Evolutionary conservation across 192 early-diverging fungal genomes (phyloP).

Genomic region (Backusella psychrophila): DNA sequence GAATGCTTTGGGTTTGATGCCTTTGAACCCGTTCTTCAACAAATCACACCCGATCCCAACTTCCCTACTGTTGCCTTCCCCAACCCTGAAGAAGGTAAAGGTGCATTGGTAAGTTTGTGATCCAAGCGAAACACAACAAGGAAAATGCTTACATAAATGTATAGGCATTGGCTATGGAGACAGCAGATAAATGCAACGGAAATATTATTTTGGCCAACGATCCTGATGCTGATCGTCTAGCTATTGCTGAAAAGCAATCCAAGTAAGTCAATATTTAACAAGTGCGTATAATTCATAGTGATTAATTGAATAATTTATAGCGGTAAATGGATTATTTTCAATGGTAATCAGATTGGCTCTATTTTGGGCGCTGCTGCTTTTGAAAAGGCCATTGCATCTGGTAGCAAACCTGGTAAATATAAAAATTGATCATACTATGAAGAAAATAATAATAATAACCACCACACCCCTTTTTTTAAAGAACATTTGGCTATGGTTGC

Average conservation of each 20-base stretch:
- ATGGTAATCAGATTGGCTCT: conserved; percentile 88
- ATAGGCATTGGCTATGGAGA: conserved; percentile 62
- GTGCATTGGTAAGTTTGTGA: conserved; percentile 58
- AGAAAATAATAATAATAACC: background rate
- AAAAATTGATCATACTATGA: background rate
- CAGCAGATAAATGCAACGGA: conserved; percentile 55
- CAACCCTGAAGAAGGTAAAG: conserved; percentile 88
- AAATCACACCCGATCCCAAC: conserved; percentile 81
- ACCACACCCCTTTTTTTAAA: background rate
- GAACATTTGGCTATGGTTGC: conserved; percentile 75
- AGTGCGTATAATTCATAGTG: background rate
- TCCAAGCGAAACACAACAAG: background rate
- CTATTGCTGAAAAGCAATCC: conserved; percentile 77
- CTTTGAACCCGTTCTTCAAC: conserved; percentile 62
- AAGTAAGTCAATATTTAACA: conserved; percentile 9
- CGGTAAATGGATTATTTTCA: conserved; percentile 78
- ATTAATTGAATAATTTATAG: conserved; percentile 12
- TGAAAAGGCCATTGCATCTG: conserved; percentile 47
- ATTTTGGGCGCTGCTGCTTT: conserved; percentile 71
- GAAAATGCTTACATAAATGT: background rate
- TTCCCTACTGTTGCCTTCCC: conserved; percentile 90
- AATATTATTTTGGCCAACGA: conserved; percentile 87
- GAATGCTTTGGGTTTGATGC: conserved; percentile 67
- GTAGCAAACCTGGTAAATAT: conserved; percentile 40
- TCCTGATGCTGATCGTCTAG: conserved; percentile 92